These are phyloP conservation scores for Pyrenochaeta sp. DNA, from an alignment of 2,329 filamentous ascomycete species.

Conservation along the genomic window DNA sequence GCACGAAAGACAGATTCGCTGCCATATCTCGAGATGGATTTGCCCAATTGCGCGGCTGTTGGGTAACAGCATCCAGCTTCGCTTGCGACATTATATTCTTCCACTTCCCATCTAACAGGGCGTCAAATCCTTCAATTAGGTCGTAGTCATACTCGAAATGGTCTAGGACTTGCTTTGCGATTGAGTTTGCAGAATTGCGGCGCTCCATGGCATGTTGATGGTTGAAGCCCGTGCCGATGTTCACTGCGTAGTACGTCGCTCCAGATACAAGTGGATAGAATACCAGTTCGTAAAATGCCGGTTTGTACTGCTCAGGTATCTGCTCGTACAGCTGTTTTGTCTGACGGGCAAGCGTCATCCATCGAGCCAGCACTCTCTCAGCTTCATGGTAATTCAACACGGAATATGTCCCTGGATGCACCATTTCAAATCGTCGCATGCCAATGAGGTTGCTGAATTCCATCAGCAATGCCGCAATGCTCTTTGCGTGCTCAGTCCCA, in stretches of 20 bases:
- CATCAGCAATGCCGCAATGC: conserved; percentile 17
- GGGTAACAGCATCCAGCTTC: conserved; percentile 31
- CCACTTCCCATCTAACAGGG: conserved; percentile 61
- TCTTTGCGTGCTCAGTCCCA: conserved; percentile 9
- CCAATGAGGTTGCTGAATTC: conserved; percentile 20
- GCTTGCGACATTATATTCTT: conserved; percentile 60
- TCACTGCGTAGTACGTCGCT: conserved; percentile 57
- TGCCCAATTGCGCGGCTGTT: conserved; percentile 63
- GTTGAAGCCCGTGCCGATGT: conserved; percentile 55
- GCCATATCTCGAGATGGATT: conserved; percentile 72
- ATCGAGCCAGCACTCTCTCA: conserved; percentile 12
- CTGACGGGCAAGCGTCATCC: conserved; percentile 9
- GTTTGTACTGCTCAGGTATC: conserved; percentile 53
- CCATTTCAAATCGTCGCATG: conserved; percentile 16
- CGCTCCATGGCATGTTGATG: conserved; percentile 57
- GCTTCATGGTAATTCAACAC: conserved; percentile 21
- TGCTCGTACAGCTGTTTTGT: conserved; percentile 18
- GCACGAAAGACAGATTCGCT: conserved; percentile 64
- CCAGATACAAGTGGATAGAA: conserved; percentile 59
- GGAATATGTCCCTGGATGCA: conserved; percentile 19
- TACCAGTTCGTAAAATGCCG: conserved; percentile 67
- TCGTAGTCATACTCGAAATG: conserved; percentile 23
- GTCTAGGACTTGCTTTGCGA: conserved; percentile 13
- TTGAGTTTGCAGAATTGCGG: conserved; percentile 21
- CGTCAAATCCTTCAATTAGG: conserved; percentile 19